Base-by-base conservation (phyloP, 2,329 filamentous ascomycete species). In the Nectriaceae sp. region DNA sequence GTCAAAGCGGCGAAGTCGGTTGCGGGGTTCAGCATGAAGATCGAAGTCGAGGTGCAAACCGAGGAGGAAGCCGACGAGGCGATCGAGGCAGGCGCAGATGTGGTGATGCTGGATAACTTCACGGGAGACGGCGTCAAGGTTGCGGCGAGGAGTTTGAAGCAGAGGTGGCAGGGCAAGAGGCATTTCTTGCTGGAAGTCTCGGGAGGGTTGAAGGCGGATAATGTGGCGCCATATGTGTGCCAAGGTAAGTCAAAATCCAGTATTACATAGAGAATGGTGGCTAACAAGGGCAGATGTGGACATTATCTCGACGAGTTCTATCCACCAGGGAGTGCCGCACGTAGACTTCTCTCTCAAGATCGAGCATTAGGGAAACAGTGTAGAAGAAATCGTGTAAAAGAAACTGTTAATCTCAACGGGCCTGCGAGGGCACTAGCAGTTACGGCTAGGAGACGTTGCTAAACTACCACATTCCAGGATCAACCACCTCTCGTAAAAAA, bases 101-200 rank as follows among this genome's bases (percentile, higher is more conserved):
- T 99, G 18, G 85, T 99, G 53, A 99, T 99, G 94, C 74, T 99
- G 51, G 94, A 99, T 68, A 99, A 99, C 70, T 99, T 97, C 65
- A 85, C 84, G 0, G 84, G 87, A 1, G 86, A 89, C 1, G 90
- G 85, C 1, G 86, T 97, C 53, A 86, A 84, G 66, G 70, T 79
- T 8, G 90, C 90, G 1, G 89, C 93, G 13, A 79, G 72, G 65
- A 85, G 80, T 59, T 68, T 99, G 55, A 95, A 93, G 74, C 78
- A 88, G 63, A 83, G 85, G 58, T 97, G 90, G 90, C 82, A 80
- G 48, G 88, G 85, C 24, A 85, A 83, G 67, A 78, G 77, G 53
- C 78, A 85, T 45, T 90, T 96, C 59, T 69, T 97, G 65, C 79
- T 99, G 29, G 94, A 99, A 75, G 90, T 97, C 16, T 96, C 90